Base-by-base conservation (phyloP, 75 land plant species). In the Sequoiadendron giganteum region DNA sequence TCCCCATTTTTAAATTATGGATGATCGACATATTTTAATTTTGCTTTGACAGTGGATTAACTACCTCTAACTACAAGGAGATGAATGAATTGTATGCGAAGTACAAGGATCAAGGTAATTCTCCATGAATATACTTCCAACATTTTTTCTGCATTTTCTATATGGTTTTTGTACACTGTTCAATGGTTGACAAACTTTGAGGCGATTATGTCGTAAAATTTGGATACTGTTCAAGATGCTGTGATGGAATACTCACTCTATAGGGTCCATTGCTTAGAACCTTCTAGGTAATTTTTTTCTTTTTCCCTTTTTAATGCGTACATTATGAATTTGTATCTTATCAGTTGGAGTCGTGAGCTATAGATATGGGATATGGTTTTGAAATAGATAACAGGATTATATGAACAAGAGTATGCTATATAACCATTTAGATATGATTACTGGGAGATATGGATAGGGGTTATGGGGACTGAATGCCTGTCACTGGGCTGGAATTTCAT, bases 41-140 rank as follows among this genome's bases (percentile, higher is more conserved):
- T 56, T 38, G 48, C 36, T 85, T 38, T 85, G 68, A 39, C 93
- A 95, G 96, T 92, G 97, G 97, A 14, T 85, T 94, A 36, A 95
- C 96, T 4, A 84, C 94, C 36, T 88, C 95, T 68, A 96, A 96
- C 90, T 96, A 96, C 93, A 96, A 91, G 87, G 97, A 94, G 84
- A 83, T 96, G 89, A 95, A 90, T 85, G 89, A 92, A n/a, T 32
- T 96, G 86, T 95, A 96, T 88, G 90, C 90, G 34, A 95, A 95
- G 86, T 95, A 96, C 91, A 96, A 93, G 88, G 89, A 89, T 75
- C 87, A 93, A 91, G 97, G 97, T 95, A 28, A 82, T 39, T 82
- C 32, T 8, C 38, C 13, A 1, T 75, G 39, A 13, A 75, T 75
- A 75, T 75, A 5, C 34, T 72, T 72, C 10, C 10, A 49, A 28